These are phyloP conservation scores for Leccinum imitatum DNA, from an alignment of 768 basidiomycete genomes.

Conservation along the genomic window DNA sequence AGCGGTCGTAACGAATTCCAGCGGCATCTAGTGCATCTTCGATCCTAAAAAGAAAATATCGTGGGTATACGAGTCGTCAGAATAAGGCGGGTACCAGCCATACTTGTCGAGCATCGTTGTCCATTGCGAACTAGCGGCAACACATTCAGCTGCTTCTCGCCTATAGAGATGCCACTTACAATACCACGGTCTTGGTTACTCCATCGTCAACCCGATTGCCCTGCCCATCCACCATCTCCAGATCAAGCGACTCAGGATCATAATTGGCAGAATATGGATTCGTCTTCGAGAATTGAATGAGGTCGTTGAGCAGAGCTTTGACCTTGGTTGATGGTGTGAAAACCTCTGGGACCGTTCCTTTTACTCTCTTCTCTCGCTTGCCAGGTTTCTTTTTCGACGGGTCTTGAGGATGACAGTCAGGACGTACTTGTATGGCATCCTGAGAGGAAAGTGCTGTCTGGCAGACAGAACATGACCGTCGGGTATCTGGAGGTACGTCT, in stretches of 20 bases:
- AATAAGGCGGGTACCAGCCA: constrained; percentile 3
- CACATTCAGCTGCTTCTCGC: constrained; percentile 15
- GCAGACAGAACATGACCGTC: constrained; percentile 75
- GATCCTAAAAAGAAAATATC: constrained; percentile 47
- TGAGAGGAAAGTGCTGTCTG: constrained; percentile 59
- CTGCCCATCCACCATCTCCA: constrained; percentile 74
- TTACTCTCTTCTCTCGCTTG: constrained; percentile 67
- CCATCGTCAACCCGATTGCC: constrained; percentile 72
- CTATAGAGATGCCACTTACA: constrained; percentile 56
- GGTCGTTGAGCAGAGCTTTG: constrained; percentile 75
- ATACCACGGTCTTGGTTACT: constrained; percentile 88
- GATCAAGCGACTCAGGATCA: constrained; percentile 67
- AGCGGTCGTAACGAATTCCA: constrained; percentile 83
- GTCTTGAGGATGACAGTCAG: constrained; percentile 49
- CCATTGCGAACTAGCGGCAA: constrained; percentile 77
- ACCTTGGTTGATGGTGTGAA: constrained; percentile 87
- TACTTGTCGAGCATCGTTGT: constrained; percentile 92
- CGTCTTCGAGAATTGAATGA: constrained; percentile 73
- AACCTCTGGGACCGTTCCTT: constrained; percentile 51
- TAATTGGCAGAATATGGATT: constrained; percentile 91
- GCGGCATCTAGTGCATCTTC: constrained; percentile 85
- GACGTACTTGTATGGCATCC: constrained; percentile 83
- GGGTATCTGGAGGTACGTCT: constrained; percentile 54
- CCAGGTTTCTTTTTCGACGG: constrained; percentile 58
- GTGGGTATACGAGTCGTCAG: constrained; percentile 4